phyloP scores from a whole-genome alignment of 2,329 filamentous ascomycete genomes.

The Macrophomina tecta region DNA sequence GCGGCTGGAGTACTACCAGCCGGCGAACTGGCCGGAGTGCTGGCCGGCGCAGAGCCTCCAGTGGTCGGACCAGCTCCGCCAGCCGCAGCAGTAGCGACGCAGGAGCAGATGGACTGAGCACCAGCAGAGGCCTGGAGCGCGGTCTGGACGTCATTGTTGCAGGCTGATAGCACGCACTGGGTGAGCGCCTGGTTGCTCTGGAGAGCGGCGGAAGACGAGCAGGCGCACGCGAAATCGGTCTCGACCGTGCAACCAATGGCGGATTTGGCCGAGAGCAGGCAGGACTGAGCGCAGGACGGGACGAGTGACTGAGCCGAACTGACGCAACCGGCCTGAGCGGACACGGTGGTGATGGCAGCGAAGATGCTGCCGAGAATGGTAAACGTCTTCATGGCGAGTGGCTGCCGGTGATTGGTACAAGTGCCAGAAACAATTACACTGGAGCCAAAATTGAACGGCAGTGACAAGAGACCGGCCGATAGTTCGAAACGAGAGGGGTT shows the following conservation, averaged over 20 bases:
- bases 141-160: conserved; percentile 18
- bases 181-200: conserved; percentile 5
- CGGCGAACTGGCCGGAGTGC: background rate
- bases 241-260: conserved; percentile 24
- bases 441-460: background rate
- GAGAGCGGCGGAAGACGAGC: conserved; percentile 9
- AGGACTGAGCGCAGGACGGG: conserved; percentile 23
- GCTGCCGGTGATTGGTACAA: background rate
- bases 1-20: background rate
- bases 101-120: conserved; percentile 18
- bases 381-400: conserved; percentile 15
- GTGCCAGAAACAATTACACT: background rate
- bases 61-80: background rate
- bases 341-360: conserved; percentile 9
- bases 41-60: background rate
- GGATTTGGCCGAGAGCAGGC: conserved; percentile 15
- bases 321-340: conserved; percentile 24
- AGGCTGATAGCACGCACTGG: conserved; percentile 17
- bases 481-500: background rate
- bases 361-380: background rate
- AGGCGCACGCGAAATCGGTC: conserved; percentile 25
- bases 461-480: conserved; percentile 2
- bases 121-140: conserved; percentile 23
- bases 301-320: conserved; percentile 20
- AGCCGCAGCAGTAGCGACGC: conserved; percentile 22